Evolutionary conservation across 805 yeast genomes (phyloP), one percentile per base, ranked within the genome.

Genomic region (Barnettozyma sp.): DNA sequence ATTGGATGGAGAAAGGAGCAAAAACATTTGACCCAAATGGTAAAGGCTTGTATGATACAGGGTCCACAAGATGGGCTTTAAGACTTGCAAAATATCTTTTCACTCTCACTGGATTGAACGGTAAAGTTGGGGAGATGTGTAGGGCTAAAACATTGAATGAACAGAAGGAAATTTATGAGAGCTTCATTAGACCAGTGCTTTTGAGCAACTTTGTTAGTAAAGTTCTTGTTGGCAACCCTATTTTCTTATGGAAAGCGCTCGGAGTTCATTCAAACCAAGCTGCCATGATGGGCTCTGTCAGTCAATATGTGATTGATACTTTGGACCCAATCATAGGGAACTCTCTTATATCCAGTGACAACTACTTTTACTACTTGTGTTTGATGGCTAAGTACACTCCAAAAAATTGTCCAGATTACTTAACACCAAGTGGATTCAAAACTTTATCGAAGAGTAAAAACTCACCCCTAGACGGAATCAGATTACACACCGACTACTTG

Each of bases 211-310:
- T 80, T 34, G 78, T 82, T 36, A 76, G 82, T 13, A 73, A 73
- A 34, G 50, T 81, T 20, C 62, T 84, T 34, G 71, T 84, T 27
- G 87, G 87, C n/a, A 84, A 83, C 56, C 88, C 90, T 15, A 56
- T 82, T n/a, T 83, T 83, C 55, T 65, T 84, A 39, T 83, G 94
- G 94, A 82, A 81, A 55, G 94, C 94, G 0, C 66, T 84, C 17
- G 94, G 94, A n/a, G 94, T 83, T 31, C 94, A 94, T 6, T 74
- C 78, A 7, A 83, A 84, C 53, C 94, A 83, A 62, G 87, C 92
- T 6, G 65, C 74, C 20, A 72, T 84, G 79, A 82, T 84, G 75
- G 85, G 82, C 17, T 77, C 87, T 0, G 78, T 82, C 28, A 59
- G 79, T 47, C 71, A 78, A 40, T 83, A 84, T 54, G 77, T 84